Conservation (phyloP, 805 yeast species). For the Kazachstania africana region DNA sequence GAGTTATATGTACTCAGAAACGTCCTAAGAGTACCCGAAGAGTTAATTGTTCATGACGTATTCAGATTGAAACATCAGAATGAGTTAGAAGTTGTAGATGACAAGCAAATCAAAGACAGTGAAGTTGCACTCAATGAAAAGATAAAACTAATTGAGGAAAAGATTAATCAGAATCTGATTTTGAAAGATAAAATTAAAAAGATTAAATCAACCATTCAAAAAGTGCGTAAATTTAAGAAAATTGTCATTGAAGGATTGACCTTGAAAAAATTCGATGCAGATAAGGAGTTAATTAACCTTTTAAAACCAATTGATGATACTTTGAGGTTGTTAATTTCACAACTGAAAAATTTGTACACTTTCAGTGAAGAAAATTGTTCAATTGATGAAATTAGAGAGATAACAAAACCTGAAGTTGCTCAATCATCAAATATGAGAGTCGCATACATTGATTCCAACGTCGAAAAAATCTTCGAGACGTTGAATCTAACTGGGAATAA, state of each 20-base stretch:
- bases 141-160: conserved; percentile 12
- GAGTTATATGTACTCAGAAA: conserved; percentile 76
- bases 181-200: conserved; percentile 10
- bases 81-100: conserved; percentile 27
- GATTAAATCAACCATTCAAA: conserved; percentile 9
- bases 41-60: conserved; percentile 53
- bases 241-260: conserved; percentile 3
- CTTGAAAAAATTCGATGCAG: conserved; percentile 1
- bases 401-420: neutral
- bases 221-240: conserved; percentile 15
- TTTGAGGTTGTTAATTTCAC: conserved; percentile 14
- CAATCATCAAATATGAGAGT: conserved; percentile 1
- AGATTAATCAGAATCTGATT: conserved; percentile 9
- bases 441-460: conserved; percentile 5
- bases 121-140: conserved; percentile 11
- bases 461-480: neutral
- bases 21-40: conserved; percentile 57
- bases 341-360: conserved; percentile 17
- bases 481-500: too few relatives aligned
- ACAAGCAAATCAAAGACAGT: conserved; percentile 4
- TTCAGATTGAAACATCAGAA: conserved; percentile 60
- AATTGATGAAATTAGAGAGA: conserved; percentile 10
- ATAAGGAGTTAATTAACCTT: conserved; percentile 9
- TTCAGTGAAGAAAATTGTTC: conserved; percentile 19
- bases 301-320: conserved; percentile 22